Evolutionary conservation across 306 rosid genomes (phyloP).

Genomic region (Cicer arietinum): DNA sequence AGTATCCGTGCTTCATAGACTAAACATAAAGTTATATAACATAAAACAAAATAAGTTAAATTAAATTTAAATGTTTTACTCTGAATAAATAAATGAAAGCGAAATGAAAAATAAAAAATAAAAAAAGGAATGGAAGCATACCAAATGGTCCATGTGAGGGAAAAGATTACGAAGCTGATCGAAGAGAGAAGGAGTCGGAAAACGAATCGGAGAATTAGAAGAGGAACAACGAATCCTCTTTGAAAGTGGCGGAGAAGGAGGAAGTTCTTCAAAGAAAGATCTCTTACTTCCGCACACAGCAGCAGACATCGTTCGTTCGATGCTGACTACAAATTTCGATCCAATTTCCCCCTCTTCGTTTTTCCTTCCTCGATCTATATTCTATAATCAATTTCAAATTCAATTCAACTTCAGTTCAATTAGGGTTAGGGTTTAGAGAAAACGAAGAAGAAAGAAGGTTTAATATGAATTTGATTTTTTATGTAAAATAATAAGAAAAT

Average conservation of each 20-base stretch:
- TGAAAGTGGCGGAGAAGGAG: constrained; percentile 83
- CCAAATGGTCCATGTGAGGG: constrained; percentile 83
- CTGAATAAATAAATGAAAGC: neutral
- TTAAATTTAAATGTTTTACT: neutral
- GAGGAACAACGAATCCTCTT: constrained; percentile 94
- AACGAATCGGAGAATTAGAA: constrained; percentile 77
- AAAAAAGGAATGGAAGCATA: neutral
- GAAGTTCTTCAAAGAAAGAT: constrained; percentile 95
- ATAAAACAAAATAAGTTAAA: neutral
- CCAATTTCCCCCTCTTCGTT: constrained; percentile 27
- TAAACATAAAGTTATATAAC: neutral
- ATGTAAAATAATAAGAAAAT: too few relatives aligned
- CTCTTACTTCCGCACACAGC: constrained; percentile 99
- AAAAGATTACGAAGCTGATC: constrained; percentile 75
- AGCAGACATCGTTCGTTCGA: constrained; percentile 87
- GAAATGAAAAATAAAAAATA: neutral
- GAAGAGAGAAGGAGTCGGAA: constrained; percentile 58
- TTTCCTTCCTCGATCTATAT: neutral
- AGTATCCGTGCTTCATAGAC: neutral
- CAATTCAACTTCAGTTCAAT: too few relatives aligned
- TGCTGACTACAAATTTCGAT: constrained; percentile 25
- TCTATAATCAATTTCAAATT: neutral
- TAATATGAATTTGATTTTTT: too few relatives aligned
- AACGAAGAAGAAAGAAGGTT: too few relatives aligned
- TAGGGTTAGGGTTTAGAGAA: too few relatives aligned